Evolutionary conservation across 805 yeast species (phyloP).

Genomic region (Kodamaea restingae): DNA sequence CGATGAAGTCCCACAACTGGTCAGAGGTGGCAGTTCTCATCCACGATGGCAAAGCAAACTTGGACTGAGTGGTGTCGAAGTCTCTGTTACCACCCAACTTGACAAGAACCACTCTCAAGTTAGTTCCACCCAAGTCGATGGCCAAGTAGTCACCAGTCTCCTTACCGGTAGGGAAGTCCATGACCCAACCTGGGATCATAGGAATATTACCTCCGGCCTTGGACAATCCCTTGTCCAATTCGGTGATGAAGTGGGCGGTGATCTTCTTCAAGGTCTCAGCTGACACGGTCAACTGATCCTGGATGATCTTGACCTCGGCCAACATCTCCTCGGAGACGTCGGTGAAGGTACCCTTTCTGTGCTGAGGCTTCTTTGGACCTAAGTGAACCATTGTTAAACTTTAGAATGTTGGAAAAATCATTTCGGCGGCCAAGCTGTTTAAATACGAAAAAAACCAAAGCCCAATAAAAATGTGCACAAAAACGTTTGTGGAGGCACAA

Average conservation of each 20-base stretch:
- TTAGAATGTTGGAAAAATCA: neutral
- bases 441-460: conserved; percentile 6
- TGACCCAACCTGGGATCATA: conserved; percentile 96
- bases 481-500: neutral
- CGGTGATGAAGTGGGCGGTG: conserved; percentile 71
- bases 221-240: conserved; percentile 77
- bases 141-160: conserved; percentile 90
- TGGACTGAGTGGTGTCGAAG: conserved; percentile 83
- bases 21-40: conserved; percentile 78
- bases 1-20: conserved; percentile 82
- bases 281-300: conserved; percentile 58
- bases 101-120: conserved; percentile 87
- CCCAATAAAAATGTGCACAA: neutral
- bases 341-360: conserved; percentile 59
- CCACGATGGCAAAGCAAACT: conserved; percentile 70
- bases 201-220: conserved; percentile 83
- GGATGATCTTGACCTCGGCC: conserved; percentile 55
- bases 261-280: conserved; percentile 58
- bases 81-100: conserved; percentile 76
- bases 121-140: conserved; percentile 96
- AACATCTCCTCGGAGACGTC: conserved; percentile 65
- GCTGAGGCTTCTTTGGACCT: conserved; percentile 80
- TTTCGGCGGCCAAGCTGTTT: neutral
- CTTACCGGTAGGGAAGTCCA: conserved; percentile 87
- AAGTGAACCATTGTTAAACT: conserved; percentile 61